Percentiles rank a stretch among this genome's conserved stretches.
Evolutionary conservation across 176 grass and related monocot species (phyloP).

Genomic region (Aegilops speltoides): DNA sequence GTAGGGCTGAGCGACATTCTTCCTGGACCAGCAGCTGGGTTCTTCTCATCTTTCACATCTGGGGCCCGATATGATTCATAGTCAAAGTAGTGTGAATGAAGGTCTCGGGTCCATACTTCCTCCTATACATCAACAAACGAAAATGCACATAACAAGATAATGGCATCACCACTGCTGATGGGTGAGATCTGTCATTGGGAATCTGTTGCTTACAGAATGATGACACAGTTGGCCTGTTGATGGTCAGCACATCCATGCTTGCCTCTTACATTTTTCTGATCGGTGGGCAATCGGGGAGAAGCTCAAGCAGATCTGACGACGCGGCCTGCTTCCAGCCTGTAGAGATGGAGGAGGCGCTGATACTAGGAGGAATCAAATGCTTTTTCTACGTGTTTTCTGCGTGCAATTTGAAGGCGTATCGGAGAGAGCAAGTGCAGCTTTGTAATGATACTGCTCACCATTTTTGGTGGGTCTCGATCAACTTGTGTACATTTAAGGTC

Average conservation of each 20-base stretch:
- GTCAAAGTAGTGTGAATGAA: background rate
- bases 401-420: background rate
- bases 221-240: background rate
- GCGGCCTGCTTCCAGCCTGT: background rate
- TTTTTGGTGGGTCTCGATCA: background rate
- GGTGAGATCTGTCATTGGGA: conserved; percentile 11
- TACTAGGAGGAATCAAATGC: background rate
- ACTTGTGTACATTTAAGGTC: conserved; percentile 20
- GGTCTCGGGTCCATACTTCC: background rate
- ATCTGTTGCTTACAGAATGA: conserved; percentile 20
- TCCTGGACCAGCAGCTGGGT: conserved; percentile 84
- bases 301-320: background rate
- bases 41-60: conserved; percentile 93
- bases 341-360: background rate
- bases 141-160: conserved; percentile 2
- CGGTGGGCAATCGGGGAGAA: background rate
- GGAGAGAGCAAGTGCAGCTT: background rate
- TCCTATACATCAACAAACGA: background rate
- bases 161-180: background rate
- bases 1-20: conserved; percentile 96
- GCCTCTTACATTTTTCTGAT: background rate
- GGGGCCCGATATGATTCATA: conserved; percentile 75
- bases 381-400: background rate
- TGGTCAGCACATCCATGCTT: background rate
- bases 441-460: background rate